phyloP scores from a whole-genome alignment of 179 eudicot species.

The Beta corolliflora region DNA sequence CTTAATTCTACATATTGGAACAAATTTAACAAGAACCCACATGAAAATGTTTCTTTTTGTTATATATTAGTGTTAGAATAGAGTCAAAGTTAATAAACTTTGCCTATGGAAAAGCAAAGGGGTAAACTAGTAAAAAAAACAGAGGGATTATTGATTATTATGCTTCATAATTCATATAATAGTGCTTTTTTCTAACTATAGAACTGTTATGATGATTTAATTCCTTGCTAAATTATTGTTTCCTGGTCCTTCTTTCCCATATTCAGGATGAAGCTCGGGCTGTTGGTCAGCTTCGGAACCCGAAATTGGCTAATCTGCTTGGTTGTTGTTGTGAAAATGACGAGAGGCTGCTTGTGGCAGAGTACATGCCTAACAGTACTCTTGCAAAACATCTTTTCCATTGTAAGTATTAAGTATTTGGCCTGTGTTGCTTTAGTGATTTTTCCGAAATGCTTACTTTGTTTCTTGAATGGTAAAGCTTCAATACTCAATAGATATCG shows the following conservation, averaged over 20 bases:
- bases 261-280: slow-evolving; percentile 87
- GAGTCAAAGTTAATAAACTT: too few relatives aligned
- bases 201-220: background rate
- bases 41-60: too few relatives aligned
- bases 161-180: background rate
- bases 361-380: slow-evolving; percentile 89
- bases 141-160: background rate
- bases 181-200: too few relatives aligned
- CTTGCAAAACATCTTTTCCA: slow-evolving; percentile 92
- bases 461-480: background rate
- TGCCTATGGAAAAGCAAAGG: too few relatives aligned
- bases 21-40: too few relatives aligned
- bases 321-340: slow-evolving; percentile 92
- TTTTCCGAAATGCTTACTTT: background rate
- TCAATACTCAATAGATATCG: background rate
- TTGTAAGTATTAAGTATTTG: slow-evolving; percentile 45
- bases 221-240: background rate
- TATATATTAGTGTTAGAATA: too few relatives aligned
- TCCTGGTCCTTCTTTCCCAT: slow-evolving; percentile 7
- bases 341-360: slow-evolving; percentile 85
- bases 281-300: slow-evolving; percentile 86
- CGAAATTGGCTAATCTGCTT: slow-evolving; percentile 68
- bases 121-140: too few relatives aligned
- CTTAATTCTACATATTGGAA: too few relatives aligned
- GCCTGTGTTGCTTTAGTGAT: background rate